These are phyloP conservation scores for Hamamelis virginiana DNA, from an alignment of 164 flowering plant genomes.

Conservation along the genomic window DNA sequence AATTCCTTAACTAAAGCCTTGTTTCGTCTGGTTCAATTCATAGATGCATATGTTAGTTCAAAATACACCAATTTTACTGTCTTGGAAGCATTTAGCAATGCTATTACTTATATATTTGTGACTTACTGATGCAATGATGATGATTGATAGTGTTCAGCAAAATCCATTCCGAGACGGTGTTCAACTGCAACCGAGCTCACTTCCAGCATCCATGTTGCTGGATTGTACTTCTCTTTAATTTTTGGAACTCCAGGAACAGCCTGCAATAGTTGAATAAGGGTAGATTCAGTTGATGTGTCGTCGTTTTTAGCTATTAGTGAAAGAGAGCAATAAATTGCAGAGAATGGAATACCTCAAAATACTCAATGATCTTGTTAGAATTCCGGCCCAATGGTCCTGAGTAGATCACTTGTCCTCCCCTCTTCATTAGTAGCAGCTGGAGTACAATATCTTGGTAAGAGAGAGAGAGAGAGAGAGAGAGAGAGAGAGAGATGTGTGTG, in stretches of 20 bases:
- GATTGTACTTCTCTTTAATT: slow-evolving; percentile 80
- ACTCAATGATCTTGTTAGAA: slow-evolving; percentile 73
- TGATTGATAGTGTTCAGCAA: slow-evolving; percentile 72
- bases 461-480: not conserved
- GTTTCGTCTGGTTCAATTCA: slow-evolving; percentile 52
- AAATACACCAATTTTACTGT: not conserved
- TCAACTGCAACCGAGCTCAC: slow-evolving; percentile 84
- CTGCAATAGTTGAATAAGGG: slow-evolving; percentile 27
- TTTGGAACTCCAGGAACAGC: slow-evolving; percentile 70
- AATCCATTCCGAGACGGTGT: slow-evolving; percentile 69
- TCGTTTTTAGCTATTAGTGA: not conserved
- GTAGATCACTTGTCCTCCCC: slow-evolving; percentile 96
- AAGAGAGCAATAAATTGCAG: not conserved
- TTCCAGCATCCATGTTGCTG: slow-evolving; percentile 99
- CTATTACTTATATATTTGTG: not conserved
- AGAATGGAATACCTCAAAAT: slow-evolving; percentile 57
- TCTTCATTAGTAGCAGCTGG: slow-evolving; percentile 80
- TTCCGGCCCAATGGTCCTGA: slow-evolving; percentile 79
- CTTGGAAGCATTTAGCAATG: not conserved
- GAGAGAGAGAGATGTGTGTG: not conserved
- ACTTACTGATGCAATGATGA: slow-evolving; percentile 76
- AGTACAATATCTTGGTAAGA: not conserved
- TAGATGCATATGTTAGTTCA: not conserved
- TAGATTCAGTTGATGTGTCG: not conserved
- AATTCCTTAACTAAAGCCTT: slow-evolving; percentile 68